Conservation (phyloP, 768 basidiomycete species). For the Zangia roseola region DNA sequence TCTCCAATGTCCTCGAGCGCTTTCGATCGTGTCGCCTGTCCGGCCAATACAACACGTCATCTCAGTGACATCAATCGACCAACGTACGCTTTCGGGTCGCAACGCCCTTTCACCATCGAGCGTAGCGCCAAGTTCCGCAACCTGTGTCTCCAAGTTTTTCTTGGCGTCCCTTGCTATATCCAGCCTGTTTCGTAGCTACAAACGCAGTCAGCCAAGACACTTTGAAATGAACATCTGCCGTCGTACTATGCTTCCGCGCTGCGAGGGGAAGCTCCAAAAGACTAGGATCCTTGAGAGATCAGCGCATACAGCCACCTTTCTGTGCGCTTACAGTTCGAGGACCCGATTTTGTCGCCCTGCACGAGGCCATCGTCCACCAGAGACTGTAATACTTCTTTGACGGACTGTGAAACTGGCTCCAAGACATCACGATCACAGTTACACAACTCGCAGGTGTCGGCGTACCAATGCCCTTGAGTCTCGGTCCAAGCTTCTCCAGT, state of each 20-base stretch:
- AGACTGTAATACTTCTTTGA: conserved; percentile 88
- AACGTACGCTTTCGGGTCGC: conserved; percentile 57
- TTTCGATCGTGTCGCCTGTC: conserved; percentile 55
- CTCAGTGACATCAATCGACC: not conserved
- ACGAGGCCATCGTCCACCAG: conserved; percentile 87
- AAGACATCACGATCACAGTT: not conserved
- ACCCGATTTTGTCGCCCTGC: conserved; percentile 88
- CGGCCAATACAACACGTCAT: not conserved
- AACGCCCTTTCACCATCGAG: conserved; percentile 52
- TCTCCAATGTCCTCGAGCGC: conserved; percentile 49
- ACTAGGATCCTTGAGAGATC: conserved; percentile 43
- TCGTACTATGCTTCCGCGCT: conserved; percentile 72
- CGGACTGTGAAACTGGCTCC: conserved; percentile 74
- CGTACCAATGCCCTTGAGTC: conserved; percentile 88
- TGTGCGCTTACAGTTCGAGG: conserved; percentile 76
- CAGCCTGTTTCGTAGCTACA: conserved; percentile 60
- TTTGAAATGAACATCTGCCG: not conserved
- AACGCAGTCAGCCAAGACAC: conserved; percentile 1
- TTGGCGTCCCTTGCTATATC: conserved; percentile 48
- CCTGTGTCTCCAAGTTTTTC: conserved; percentile 42
- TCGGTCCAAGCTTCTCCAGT: conserved; percentile 84
- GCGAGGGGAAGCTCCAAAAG: conserved; percentile 95
- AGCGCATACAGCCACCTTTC: conserved; percentile 21
- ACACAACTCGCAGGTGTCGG: not conserved
- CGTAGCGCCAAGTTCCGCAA: conserved; percentile 45